These are phyloP conservation scores for Pilasporangium apinafurcum DNA, from an alignment of 352 stramenopile genomes.

Conservation along the genomic window DNA sequence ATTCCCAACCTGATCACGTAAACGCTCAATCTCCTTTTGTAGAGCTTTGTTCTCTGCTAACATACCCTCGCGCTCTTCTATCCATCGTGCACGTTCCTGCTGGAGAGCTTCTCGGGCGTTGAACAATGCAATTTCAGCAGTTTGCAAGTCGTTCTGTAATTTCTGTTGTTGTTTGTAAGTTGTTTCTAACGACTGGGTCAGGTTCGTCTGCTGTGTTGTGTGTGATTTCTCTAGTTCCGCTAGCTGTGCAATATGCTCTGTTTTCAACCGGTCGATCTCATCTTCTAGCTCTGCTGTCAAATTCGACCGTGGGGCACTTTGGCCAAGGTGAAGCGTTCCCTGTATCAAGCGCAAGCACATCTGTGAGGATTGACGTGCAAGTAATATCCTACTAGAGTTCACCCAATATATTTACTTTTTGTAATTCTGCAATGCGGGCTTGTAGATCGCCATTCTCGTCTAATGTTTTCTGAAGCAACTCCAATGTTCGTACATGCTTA, in stretches of 20 bases:
- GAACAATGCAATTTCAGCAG: conserved; percentile 29
- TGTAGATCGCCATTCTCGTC: conserved; percentile 72
- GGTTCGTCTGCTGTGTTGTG: conserved; percentile 18
- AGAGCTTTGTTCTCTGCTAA: conserved; percentile 11
- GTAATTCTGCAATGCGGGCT: conserved; percentile 27
- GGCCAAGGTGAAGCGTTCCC: conserved; percentile 40
- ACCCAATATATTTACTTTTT: too few species aligned
- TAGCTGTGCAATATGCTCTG: conserved; percentile 28
- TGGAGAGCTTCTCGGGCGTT: conserved; percentile 29
- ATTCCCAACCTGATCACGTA: background rate
- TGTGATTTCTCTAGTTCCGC: conserved; percentile 26
- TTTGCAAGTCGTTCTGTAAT: conserved; percentile 48
- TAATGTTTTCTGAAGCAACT: conserved; percentile 73
- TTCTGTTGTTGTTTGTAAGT: conserved; percentile 32
- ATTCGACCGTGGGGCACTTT: conserved; percentile 29
- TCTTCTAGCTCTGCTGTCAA: conserved; percentile 42
- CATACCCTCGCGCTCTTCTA: conserved; percentile 17
- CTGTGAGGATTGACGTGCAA: background rate
- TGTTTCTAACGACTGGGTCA: conserved; percentile 16
- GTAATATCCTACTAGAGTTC: conserved; percentile 4
- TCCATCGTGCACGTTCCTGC: conserved; percentile 22
- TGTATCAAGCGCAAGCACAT: background rate
- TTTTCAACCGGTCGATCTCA: conserved; percentile 47
- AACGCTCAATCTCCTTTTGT: conserved; percentile 7
- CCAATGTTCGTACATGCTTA: conserved; percentile 75